Evolutionary conservation across 1,284 basidiomycete genomes (phyloP).

Genomic region (Leccinum pallidistipes): DNA sequence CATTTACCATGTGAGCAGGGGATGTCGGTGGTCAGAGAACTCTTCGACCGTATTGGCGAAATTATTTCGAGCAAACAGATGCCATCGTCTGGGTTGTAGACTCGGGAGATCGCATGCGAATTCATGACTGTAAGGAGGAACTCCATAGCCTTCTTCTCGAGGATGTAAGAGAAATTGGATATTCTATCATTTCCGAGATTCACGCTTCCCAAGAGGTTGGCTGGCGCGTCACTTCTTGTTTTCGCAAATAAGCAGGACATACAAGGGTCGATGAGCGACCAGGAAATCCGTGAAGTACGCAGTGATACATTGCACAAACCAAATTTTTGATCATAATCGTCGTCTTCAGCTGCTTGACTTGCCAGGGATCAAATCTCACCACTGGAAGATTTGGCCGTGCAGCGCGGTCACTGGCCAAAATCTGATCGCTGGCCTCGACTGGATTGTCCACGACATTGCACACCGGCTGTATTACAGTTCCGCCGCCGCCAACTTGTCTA

Average conservation of each 20-base stretch:
- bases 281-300: conserved; percentile 82
- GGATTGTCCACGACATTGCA: conserved; percentile 93
- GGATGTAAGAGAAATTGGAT: conserved; percentile 64
- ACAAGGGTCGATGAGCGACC: conserved; percentile 77
- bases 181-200: conserved; percentile 16
- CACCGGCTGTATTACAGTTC: conserved; percentile 70
- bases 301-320: conserved; percentile 8
- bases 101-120: conserved; percentile 86
- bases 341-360: conserved; percentile 71
- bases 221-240: conserved; percentile 92
- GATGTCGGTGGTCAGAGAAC: conserved; percentile 98
- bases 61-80: conserved; percentile 99
- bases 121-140: conserved; percentile 88
- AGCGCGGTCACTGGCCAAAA: conserved; percentile 91
- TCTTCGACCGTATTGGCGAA: conserved; percentile 96
- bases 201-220: conserved; percentile 64
- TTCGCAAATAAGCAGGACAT: conserved; percentile 99
- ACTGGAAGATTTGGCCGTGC: conserved; percentile 90
- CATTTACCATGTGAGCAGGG: conserved; percentile 54
- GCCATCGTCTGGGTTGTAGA: conserved; percentile 99
- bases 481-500: conserved; percentile 14
- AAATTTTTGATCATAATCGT: conserved; percentile 11
- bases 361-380: conserved; percentile 76
- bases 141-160: conserved; percentile 84
- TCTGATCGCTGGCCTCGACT: conserved; percentile 84